Evolutionary conservation across 305 asterid species (phyloP), one percentile per base, ranked within the genome.

Genomic region (Andrographis paniculata): DNA sequence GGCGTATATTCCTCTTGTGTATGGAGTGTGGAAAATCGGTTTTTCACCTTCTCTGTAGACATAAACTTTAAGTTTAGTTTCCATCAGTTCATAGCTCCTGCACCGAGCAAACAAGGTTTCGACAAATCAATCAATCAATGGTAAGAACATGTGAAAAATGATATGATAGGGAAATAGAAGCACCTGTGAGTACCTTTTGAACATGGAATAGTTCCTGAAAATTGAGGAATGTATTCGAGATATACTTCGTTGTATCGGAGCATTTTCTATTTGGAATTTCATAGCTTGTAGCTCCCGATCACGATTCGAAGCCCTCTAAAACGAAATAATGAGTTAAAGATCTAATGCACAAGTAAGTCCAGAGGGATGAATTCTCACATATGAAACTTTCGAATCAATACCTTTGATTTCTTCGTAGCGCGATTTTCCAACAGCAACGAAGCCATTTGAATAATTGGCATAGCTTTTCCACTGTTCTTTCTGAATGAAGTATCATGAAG

Each of bases 41-140:
- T 71, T 74, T 59, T 65, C 73, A 52, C 86, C 86, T 64, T 77
- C 82, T 23, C 55, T 58, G 46, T 77, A 77, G 28, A 74, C 54
- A 61, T 74, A 77, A 23, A 77, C 75, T 61, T 74, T 77, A 40
- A 77, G 75, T 42, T 60, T 38, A 14, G 35, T 47, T 64, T 74
- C 82, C 86, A 77, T 77, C 67, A 74, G 58, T 58, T 58, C 74
- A 60, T 77, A 73, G 60, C 85, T 73, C 79, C 83, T 73, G 76
- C 61, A 24, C 55, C 51, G 17, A 48, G 35, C 52, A 63, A 51
- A 55, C 52, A 54, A 48, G 20, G 23, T 36, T 37, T 17, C 22
- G 42, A 14, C 66, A 64, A 54, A 71, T 66, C 71, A 73, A 58
- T 65, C 61, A 43, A 57, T 27, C 30, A 40, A 45, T n/a, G n/a